Evolutionary conservation across 306 rosid genomes (phyloP), one percentile per base, ranked within the genome.

Genomic region (Prunus fruticosa): DNA sequence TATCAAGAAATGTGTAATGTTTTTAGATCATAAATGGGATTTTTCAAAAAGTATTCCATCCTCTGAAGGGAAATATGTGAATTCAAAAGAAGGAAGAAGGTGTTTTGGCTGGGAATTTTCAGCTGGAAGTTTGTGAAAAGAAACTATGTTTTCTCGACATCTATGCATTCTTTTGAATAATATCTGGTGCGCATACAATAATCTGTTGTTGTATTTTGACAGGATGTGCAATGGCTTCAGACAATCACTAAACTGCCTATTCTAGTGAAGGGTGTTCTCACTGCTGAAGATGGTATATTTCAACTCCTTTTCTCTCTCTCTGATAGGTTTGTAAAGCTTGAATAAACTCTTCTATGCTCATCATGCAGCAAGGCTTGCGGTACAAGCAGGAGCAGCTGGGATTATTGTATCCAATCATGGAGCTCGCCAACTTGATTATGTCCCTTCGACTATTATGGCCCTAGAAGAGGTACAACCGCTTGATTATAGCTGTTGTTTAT

Each of bases 221-320:
- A 96, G 99, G 99, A 96, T 87, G 97, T 96, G 86, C 76, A 96
- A 89, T 96, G 99, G 99, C 98, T 96, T 78, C 99, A 96, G 83
- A 89, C 99, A 79, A 96, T 96, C 85, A 96, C 99, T 67, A 13
- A 64, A 32, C 75, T 96, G 77, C 99, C 99, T 79, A 96, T 96
- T 87, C 90, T 96, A 45, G 98, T 96, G 71, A 91, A 92, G 91
- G 99, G 98, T 64, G 97, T 96, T n/a, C 67, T 96, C 49, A 96
- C 98, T 81, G 99, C 96, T 62, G 99, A 96, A 86, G 98, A 96
- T 75, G 41, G 99, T 96, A 87, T 27, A 79, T 91, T 71, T 78
- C 41, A 75, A 34, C 15, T 11, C 43, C 11, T 27, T 11, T 73
- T 47, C 46, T 61, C 30, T 4, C 1, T 0, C 18, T 61, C 14